These are phyloP conservation scores for Plasmodium sp. DNA, from an alignment of 169 alveolate species.

Conservation along the genomic window DNA sequence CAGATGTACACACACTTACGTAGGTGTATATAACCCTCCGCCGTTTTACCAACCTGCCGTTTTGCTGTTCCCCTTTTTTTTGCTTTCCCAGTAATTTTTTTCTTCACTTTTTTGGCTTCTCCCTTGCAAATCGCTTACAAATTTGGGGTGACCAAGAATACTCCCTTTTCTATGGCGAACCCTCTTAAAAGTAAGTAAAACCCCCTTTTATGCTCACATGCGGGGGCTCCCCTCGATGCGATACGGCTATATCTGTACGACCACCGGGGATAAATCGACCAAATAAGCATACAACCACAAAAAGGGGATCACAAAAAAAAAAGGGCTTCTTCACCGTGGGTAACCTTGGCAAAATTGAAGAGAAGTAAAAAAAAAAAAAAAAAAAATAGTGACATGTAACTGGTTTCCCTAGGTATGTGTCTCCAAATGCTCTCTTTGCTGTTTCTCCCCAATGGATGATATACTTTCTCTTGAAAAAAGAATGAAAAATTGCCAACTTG, in stretches of 20 bases:
- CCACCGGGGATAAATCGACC: background rate
- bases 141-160: background rate
- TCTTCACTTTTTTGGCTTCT: background rate
- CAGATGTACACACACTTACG: background rate
- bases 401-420: background rate
- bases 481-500: background rate
- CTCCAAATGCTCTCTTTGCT: background rate
- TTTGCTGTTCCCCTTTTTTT: background rate
- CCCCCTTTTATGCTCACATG: background rate
- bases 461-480: background rate
- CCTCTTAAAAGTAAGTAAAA: background rate
- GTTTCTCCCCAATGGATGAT: background rate
- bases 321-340: background rate
- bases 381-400: background rate
- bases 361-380: background rate
- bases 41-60: background rate
- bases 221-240: background rate
- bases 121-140: background rate
- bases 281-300: background rate
- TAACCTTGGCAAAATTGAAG: background rate
- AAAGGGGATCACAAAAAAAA: background rate
- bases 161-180: background rate
- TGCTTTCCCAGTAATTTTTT: background rate
- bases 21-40: background rate
- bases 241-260: background rate